phyloP scores from a whole-genome alignment of 371 early-diverging fungal species.

The Lichtheimia ramosa region DNA sequence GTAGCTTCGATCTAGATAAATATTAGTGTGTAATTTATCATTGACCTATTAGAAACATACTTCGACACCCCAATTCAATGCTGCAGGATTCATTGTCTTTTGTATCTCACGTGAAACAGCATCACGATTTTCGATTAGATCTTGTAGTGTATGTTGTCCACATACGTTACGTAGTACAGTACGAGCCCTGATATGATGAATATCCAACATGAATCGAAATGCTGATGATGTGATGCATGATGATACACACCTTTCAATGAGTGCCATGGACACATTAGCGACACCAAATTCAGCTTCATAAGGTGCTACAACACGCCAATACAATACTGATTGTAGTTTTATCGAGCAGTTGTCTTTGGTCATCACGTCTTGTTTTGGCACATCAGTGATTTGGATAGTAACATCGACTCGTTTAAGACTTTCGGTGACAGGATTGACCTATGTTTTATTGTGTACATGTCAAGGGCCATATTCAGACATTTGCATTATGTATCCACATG shows the following conservation, averaged over 20 bases:
- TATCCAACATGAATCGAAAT: too few relatives aligned
- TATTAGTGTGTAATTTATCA: background rate
- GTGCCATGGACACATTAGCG: constrained; percentile 68
- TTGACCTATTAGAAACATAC: constrained; percentile 17
- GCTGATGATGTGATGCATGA: too few relatives aligned
- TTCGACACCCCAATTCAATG: constrained; percentile 72
- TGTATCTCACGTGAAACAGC: constrained; percentile 80
- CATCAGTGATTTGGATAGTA: constrained; percentile 73
- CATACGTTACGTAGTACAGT: constrained; percentile 69
- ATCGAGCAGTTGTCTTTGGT: constrained; percentile 59
- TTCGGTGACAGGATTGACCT: constrained; percentile 80
- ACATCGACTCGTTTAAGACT: constrained; percentile 62
- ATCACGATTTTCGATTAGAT: constrained; percentile 86
- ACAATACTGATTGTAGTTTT: constrained; percentile 82
- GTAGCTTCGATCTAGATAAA: constrained; percentile 61
- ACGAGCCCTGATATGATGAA: constrained; percentile 39
- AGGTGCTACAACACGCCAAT: constrained; percentile 82
- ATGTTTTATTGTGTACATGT: background rate
- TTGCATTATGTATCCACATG: too few relatives aligned
- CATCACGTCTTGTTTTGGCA: constrained; percentile 77
- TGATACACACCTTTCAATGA: constrained; percentile 59
- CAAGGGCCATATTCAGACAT: too few relatives aligned
- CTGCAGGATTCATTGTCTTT: constrained; percentile 59
- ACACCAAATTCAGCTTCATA: constrained; percentile 81
- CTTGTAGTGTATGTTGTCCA: constrained; percentile 64